phyloP scores from a whole-genome alignment of 2,329 filamentous ascomycete species.

The Fusarium chuoi region DNA sequence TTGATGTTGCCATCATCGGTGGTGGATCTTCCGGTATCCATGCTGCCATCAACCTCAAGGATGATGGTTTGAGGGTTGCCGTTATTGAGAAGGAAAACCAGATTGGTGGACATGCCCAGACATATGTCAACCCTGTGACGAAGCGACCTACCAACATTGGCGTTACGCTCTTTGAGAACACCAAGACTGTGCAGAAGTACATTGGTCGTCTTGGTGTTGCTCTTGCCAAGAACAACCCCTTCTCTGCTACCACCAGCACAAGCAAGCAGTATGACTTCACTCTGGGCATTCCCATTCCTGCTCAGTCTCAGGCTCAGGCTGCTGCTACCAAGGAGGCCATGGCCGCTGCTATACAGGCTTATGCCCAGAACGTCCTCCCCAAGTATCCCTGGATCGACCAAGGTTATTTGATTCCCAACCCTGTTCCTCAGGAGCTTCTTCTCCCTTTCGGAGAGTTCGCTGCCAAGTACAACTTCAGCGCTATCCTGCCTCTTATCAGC shows the following conservation, averaged over 20 bases:
- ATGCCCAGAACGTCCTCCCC: slow-evolving; percentile 15
- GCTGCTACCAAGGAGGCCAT: slow-evolving; percentile 1
- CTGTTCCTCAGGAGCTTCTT: slow-evolving; percentile 30
- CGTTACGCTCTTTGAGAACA: slow-evolving; percentile 23
- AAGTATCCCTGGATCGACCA: slow-evolving; percentile 38
- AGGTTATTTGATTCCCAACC: slow-evolving; percentile 27
- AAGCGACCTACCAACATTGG: slow-evolving; percentile 22
- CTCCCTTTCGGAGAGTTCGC: slow-evolving; percentile 34
- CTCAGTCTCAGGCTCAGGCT: neutral
- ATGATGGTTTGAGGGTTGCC: slow-evolving; percentile 16
- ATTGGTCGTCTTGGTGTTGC: slow-evolving; percentile 21
- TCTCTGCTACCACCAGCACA: neutral
- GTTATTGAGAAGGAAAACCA: slow-evolving; percentile 31
- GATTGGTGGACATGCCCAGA: slow-evolving; percentile 38
- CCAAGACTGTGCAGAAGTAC: slow-evolving; percentile 25
- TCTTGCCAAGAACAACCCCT: neutral
- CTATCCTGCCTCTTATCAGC: slow-evolving; percentile 13
- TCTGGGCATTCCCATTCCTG: slow-evolving; percentile 28
- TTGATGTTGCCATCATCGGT: slow-evolving; percentile 27
- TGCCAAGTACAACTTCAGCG: slow-evolving; percentile 21
- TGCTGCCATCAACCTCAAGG: slow-evolving; percentile 18
- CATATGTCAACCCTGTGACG: slow-evolving; percentile 24
- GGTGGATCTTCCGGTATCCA: slow-evolving; percentile 28
- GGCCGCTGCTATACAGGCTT: slow-evolving; percentile 8
- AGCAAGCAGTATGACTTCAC: slow-evolving; percentile 31